These are phyloP conservation scores for Colletotrichum somersetense DNA, from an alignment of 2,329 filamentous ascomycete species.

Conservation along the genomic window DNA sequence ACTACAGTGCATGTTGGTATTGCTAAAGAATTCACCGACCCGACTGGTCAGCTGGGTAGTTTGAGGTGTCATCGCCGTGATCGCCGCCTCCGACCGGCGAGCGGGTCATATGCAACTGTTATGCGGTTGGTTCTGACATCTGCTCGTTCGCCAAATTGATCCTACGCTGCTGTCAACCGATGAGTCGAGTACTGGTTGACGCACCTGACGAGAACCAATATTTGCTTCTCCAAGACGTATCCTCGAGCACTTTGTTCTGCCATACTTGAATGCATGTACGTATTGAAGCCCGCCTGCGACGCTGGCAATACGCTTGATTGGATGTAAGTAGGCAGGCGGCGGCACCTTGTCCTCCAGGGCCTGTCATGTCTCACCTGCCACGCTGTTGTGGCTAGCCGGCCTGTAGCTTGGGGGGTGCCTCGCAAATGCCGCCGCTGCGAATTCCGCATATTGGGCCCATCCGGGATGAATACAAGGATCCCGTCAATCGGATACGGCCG, in stretches of 20 bases:
- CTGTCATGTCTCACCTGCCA: constrained; percentile 36
- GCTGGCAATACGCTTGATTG: constrained; percentile 30
- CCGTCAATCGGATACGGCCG: constrained; percentile 31
- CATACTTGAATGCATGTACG: neutral
- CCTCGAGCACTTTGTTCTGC: constrained; percentile 1
- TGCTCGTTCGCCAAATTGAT: constrained; percentile 23
- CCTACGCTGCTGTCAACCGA: constrained; percentile 27
- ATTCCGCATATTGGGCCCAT: neutral
- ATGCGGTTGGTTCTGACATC: constrained; percentile 35
- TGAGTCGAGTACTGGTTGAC: constrained; percentile 26
- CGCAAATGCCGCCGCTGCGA: neutral
- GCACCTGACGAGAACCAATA: constrained; percentile 30
- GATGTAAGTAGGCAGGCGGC: constrained; percentile 17
- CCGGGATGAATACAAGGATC: constrained; percentile 1
- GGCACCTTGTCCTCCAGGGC: constrained; percentile 17
- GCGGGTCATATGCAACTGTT: constrained; percentile 38
- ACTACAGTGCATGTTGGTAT: neutral
- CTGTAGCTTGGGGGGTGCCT: constrained; percentile 22
- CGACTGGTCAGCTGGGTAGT: constrained; percentile 32
- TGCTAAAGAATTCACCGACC: constrained; percentile 33
- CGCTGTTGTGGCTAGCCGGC: constrained; percentile 28
- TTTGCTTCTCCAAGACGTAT: constrained; percentile 24
- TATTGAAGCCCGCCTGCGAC: constrained; percentile 20
- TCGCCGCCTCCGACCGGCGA: constrained; percentile 23
- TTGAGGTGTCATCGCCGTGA: constrained; percentile 31